Percentiles rank a stretch among this genome's conserved stretches.
phyloP scores from a whole-genome alignment of 495 filamentous ascomycete species.

The Achaetomiella virescens region DNA sequence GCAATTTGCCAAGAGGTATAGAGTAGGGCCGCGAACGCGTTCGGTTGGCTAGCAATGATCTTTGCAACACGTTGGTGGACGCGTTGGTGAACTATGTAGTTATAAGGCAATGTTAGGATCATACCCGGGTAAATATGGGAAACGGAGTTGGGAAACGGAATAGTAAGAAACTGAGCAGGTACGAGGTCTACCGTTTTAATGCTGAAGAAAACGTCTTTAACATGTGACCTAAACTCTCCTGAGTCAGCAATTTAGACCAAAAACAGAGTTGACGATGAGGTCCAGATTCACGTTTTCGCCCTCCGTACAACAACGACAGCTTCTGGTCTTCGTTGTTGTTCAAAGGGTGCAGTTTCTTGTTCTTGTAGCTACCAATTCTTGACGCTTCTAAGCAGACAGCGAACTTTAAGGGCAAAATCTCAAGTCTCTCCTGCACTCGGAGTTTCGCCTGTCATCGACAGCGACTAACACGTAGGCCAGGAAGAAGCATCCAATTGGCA shows the following conservation, averaged over 20 bases:
- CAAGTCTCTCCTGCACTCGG: too few relatives aligned
- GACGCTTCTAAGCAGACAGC: background rate
- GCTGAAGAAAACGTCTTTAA: too few relatives aligned
- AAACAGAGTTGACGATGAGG: background rate
- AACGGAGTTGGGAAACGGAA: background rate
- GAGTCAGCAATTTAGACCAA: too few relatives aligned
- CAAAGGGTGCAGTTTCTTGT: constrained; percentile 4
- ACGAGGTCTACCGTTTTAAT: too few relatives aligned
- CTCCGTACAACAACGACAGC: background rate
- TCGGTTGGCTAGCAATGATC: background rate
- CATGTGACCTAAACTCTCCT: too few relatives aligned
- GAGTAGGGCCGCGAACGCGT: background rate
- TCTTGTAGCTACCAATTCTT: background rate
- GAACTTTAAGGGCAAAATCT: too few relatives aligned
- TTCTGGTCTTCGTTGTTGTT: constrained; percentile 4
- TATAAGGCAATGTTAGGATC: background rate
- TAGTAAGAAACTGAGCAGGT: background rate
- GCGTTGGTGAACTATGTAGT: background rate
- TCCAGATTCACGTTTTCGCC: constrained; percentile 4
- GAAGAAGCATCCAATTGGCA: constrained; percentile 18
- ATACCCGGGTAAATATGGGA: background rate
- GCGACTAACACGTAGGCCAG: too few relatives aligned
- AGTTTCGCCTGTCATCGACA: too few relatives aligned
- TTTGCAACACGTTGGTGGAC: background rate
- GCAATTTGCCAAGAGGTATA: background rate